Conservation (phyloP, 2,329 filamentous ascomycete species). For the Fusarium neocosmosporiellum region DNA sequence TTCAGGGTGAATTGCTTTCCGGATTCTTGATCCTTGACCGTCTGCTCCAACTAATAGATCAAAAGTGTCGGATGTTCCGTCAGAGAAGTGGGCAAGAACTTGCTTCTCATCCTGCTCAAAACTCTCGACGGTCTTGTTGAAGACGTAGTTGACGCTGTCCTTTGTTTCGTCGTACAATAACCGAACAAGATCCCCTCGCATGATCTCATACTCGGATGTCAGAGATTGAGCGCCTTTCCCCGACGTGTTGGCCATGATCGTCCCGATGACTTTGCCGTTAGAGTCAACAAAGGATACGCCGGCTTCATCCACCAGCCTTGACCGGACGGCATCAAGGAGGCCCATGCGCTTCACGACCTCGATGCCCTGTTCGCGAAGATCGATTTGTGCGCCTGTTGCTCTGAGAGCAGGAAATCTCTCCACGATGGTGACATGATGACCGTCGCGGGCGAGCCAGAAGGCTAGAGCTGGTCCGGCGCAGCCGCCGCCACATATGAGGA, state of each 20-base stretch:
- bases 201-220: slow-evolving; percentile 64
- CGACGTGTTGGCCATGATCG: slow-evolving; percentile 24
- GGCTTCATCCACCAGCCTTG: slow-evolving; percentile 18
- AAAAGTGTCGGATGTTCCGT: slow-evolving; percentile 15
- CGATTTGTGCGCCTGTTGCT: slow-evolving; percentile 27
- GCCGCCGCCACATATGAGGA: slow-evolving; percentile 49
- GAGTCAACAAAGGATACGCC: slow-evolving; percentile 16
- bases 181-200: slow-evolving; percentile 62
- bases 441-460: slow-evolving; percentile 46
- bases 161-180: slow-evolving; percentile 51
- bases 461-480: slow-evolving; percentile 48
- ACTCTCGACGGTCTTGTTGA: slow-evolving; percentile 14
- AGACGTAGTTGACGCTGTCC: slow-evolving; percentile 7
- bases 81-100: slow-evolving; percentile 19
- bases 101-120: slow-evolving; percentile 30
- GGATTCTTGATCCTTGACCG: slow-evolving; percentile 24
- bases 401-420: slow-evolving; percentile 47
- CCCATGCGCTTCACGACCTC: slow-evolving; percentile 21
- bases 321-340: not conserved
- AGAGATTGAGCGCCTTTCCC: slow-evolving; percentile 48
- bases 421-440: slow-evolving; percentile 51
- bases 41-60: slow-evolving; percentile 29
- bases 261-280: slow-evolving; percentile 7
- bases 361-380: slow-evolving; percentile 28
- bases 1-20: slow-evolving; percentile 12